Conservation (phyloP, 1,139 yeast genomes). For the Debaryomyces psychrophilus region DNA sequence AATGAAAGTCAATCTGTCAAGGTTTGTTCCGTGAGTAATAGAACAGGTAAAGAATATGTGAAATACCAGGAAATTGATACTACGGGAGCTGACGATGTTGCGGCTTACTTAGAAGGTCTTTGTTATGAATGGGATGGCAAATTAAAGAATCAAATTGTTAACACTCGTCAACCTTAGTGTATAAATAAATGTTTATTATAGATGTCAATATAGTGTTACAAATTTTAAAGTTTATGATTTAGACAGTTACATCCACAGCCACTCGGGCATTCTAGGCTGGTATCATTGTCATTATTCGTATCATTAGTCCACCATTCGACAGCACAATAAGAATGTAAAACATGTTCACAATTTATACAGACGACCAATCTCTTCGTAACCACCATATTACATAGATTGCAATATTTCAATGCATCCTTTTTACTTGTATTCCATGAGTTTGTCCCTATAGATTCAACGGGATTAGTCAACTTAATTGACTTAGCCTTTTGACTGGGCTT, state of each 20-base stretch:
- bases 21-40: constrained; percentile 73
- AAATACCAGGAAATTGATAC: constrained; percentile 57
- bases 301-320: constrained; percentile 68
- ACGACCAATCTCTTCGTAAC: constrained; percentile 65
- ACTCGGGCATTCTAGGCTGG: constrained; percentile 67
- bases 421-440: constrained; percentile 41
- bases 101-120: constrained; percentile 52
- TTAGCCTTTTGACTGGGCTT: not conserved
- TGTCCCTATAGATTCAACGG: constrained; percentile 8
- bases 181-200: constrained; percentile 4
- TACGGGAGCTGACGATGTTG: constrained; percentile 67
- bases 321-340: constrained; percentile 79
- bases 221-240: constrained; percentile 21
- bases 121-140: constrained; percentile 56
- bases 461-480: constrained; percentile 20
- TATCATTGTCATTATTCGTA: constrained; percentile 33
- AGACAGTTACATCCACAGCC: constrained; percentile 90
- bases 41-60: constrained; percentile 67
- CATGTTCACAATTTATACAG: constrained; percentile 78
- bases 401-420: constrained; percentile 38
- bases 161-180: constrained; percentile 42
- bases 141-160: constrained; percentile 70
- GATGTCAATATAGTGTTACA: constrained; percentile 3
- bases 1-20: constrained; percentile 55
- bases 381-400: constrained; percentile 67